Base-by-base conservation (phyloP, 176 grass and related monocot species). In the Oropetium thomaeum region DNA sequence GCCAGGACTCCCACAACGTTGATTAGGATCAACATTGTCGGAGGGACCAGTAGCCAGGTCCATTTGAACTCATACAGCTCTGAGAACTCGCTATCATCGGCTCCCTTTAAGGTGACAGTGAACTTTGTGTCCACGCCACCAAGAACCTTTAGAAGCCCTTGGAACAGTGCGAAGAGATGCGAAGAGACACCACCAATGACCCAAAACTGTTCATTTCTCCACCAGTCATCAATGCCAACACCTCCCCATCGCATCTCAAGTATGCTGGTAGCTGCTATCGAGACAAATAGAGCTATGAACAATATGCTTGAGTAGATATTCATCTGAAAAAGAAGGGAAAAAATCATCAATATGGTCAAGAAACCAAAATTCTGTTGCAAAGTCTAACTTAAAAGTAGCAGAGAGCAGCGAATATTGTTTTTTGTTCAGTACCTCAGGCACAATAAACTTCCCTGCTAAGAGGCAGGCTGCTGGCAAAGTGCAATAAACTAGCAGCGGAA, bases 131-230 rank as follows among this genome's bases (percentile, higher is more conserved):
- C 16, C 43, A 77, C 74, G 12, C 74, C 74, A 17, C 60, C n/a
- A 52, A 77, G 74, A 77, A 77, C 74, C 74, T 77, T 77, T 38
- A 77, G 74, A 52, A 77, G 74, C 60, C 74, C 74, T 38, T 77
- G 74, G 60, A 62, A 77, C 22, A 77, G 61, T 0, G 74, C 74
- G 20, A 65, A 77, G 22, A 77, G 31, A 34, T 77, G 74, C 2
- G 74, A 77, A 2, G 74, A 77, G 31, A 77, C 74, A 51, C 74
- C 74, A 3, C 74, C 60, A 3, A 77, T 77, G 26, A 77, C 74
- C 74, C 74, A 77, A 65, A 77, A 77, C 31, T 77, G 74, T 4
- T 77, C 74, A 52, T 77, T 77, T 77, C 74, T 77, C 74, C 74
- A 77, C 74, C 74, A 77, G 26, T 77, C 74, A 39, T 77, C 44